These are phyloP conservation scores for Hymenoscyphus occultus DNA, from an alignment of 2,329 filamentous ascomycete genomes.

Conservation along the genomic window DNA sequence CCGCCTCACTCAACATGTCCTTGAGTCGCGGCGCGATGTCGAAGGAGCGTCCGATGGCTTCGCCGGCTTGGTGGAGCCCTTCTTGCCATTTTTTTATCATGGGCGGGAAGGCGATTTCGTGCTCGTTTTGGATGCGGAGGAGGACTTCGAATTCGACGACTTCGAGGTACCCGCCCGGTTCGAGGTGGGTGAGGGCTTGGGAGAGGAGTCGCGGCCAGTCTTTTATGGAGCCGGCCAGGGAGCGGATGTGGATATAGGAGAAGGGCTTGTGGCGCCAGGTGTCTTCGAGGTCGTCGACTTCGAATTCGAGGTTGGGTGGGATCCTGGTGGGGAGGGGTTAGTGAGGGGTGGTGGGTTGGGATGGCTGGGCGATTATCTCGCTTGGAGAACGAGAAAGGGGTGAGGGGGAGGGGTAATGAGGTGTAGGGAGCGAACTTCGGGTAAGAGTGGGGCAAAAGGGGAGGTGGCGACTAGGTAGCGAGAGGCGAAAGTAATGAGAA, in stretches of 20 bases:
- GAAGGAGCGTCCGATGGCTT: slow-evolving; percentile 36
- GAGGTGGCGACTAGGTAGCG: not conserved
- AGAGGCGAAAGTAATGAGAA: not conserved
- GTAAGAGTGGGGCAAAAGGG: not conserved
- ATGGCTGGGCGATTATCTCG: not conserved
- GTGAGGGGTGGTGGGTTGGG: not conserved
- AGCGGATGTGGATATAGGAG: slow-evolving; percentile 40
- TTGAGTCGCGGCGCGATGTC: slow-evolving; percentile 21
- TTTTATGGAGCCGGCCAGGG: slow-evolving; percentile 38
- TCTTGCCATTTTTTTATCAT: slow-evolving; percentile 24
- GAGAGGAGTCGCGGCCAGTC: slow-evolving; percentile 30
- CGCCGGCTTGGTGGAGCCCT: slow-evolving; percentile 31
- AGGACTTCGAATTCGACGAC: slow-evolving; percentile 29
- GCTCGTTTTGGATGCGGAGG: slow-evolving; percentile 20
- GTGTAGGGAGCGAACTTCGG: not conserved
- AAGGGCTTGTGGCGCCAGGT: slow-evolving; percentile 33
- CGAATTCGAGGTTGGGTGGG: slow-evolving; percentile 32
- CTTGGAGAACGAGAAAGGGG: not conserved
- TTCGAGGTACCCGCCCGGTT: slow-evolving; percentile 32
- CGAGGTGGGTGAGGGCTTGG: slow-evolving; percentile 24
- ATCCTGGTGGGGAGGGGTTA: slow-evolving; percentile 16
- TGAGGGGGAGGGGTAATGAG: not conserved
- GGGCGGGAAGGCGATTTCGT: slow-evolving; percentile 6
- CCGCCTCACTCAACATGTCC: slow-evolving; percentile 36
- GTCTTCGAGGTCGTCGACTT: slow-evolving; percentile 37